Evolutionary conservation across 2,329 filamentous ascomycete species (phyloP).

Genomic region (Geoglossum cookeanum): DNA sequence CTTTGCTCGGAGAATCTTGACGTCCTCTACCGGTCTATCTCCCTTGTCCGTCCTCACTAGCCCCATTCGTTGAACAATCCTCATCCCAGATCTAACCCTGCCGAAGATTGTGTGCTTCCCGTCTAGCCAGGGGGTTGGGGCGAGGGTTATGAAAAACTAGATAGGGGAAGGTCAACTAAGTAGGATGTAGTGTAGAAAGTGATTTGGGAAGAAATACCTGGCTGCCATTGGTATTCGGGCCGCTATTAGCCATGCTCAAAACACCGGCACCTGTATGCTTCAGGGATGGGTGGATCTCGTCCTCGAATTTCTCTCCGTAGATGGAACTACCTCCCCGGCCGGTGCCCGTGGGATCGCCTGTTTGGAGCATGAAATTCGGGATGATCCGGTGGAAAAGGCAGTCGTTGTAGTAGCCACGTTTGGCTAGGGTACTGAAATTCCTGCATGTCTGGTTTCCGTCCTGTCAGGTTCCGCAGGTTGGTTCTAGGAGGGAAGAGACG

Average conservation of each 20-base stretch:
- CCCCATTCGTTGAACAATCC: slow-evolving; percentile 72
- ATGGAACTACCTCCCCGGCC: slow-evolving; percentile 77
- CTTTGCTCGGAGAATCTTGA: slow-evolving; percentile 58
- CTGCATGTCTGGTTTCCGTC: slow-evolving; percentile 42
- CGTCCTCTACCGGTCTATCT: slow-evolving; percentile 63
- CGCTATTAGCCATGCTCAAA: slow-evolving; percentile 92
- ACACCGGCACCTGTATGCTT: slow-evolving; percentile 88
- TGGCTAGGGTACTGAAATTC: slow-evolving; percentile 68
- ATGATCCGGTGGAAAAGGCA: slow-evolving; percentile 89
- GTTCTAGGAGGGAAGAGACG: neutral
- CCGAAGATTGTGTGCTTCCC: slow-evolving; percentile 97
- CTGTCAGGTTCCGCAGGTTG: neutral
- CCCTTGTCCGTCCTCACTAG: slow-evolving; percentile 65
- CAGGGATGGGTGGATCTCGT: slow-evolving; percentile 62
- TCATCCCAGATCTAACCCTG: slow-evolving; percentile 65
- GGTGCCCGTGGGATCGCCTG: slow-evolving; percentile 83
- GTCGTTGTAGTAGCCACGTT: slow-evolving; percentile 72
- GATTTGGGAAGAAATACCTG: slow-evolving; percentile 26
- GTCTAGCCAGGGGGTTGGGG: slow-evolving; percentile 89
- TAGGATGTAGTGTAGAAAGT: neutral
- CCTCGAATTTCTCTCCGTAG: slow-evolving; percentile 84
- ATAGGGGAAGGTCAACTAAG: neutral
- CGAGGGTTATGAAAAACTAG: slow-evolving; percentile 78
- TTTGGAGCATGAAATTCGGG: slow-evolving; percentile 90
- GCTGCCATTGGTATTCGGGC: slow-evolving; percentile 79